Evolutionary conservation across 176 grass and related monocot genomes (phyloP), one percentile per base, ranked within the genome.

Genomic region (Olyra latifolia): DNA sequence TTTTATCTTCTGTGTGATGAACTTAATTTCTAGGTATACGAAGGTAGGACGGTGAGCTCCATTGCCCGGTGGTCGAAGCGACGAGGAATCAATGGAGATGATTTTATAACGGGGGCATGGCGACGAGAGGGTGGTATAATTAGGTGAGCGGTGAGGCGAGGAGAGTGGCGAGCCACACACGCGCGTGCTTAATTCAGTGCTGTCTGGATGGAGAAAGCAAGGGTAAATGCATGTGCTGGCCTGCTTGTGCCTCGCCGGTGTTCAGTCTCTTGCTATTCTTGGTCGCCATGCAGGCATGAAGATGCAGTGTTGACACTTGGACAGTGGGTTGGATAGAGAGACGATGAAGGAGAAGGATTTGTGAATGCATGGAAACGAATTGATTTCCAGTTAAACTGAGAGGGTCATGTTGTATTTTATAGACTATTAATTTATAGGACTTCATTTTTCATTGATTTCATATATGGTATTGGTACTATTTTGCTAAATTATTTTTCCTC

Each of bases 11-110:
- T 22, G 20, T 42, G 75, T 66, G 56, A 71, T 23, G 27, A 12
- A 22, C 13, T 61, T n/a, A n/a, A n/a, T n/a, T 74, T 14, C 48
- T 62, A 75, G 62, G 24, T 80, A 8, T 75, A 7, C 6, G 76
- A 85, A 89, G 77, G 78, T 82, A 89, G 83, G 87, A 85, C 28
- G 78, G 72, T 74, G 87, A 77, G 82, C 82, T 80, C 78, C 78
- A 85, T 89, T 89, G 78, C 83, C 72, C 41, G 87, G 60, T 71
- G 66, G 13, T 59, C 32, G 32, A 35, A 46, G 66, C 44, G 48
- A 17, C 5, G 2, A 66, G 13, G 29, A 42, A 82, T 35, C 32
- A 2, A 35, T 6, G 9, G 16, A 25, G 40, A 77, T 16, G 40
- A 22, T 42, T 86, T 82, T 89, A 85, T 81, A 89, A 45, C 9